These are phyloP conservation scores for Microcyclospora pomicola DNA, from an alignment of 2,329 filamentous ascomycete species.

Conservation along the genomic window DNA sequence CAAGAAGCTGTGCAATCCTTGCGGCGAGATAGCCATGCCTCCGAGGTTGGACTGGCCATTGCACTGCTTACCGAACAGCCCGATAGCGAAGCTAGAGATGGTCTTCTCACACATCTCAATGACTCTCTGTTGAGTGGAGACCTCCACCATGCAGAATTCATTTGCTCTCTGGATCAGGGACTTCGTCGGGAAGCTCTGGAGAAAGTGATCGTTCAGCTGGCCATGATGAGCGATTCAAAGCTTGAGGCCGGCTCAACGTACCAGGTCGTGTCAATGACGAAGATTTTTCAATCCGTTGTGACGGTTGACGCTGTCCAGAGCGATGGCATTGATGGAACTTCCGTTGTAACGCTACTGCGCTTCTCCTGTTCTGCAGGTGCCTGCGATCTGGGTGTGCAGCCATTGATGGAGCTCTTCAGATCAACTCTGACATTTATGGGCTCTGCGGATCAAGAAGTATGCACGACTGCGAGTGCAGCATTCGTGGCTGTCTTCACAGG, in stretches of 20 bases:
- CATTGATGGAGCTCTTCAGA: constrained; percentile 1
- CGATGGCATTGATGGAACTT: too few relatives aligned
- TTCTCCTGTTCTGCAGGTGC: not conserved
- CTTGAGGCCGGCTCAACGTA: not conserved
- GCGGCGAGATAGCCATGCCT: not conserved
- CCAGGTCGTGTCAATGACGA: too few relatives aligned
- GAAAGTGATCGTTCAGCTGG: not conserved
- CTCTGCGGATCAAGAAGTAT: not conserved
- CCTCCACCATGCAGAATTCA: not conserved
- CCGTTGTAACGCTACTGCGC: too few relatives aligned
- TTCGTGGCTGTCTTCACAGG: not conserved
- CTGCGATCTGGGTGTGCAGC: not conserved
- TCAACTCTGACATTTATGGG: constrained; percentile 1
- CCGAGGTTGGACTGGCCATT: not conserved
- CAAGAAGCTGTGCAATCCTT: constrained; percentile 1
- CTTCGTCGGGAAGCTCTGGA: not conserved
- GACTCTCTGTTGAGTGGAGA: constrained; percentile 1
- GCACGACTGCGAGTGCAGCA: not conserved
- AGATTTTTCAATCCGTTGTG: too few relatives aligned
- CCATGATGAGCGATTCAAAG: not conserved
- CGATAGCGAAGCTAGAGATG: constrained; percentile 2
- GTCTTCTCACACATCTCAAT: constrained; percentile 2
- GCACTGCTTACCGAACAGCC: constrained; percentile 2
- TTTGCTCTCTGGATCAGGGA: not conserved
- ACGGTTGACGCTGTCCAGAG: too few relatives aligned